Percentiles rank a stretch among this genome's conserved stretches.
Conservation (phyloP, 306 rosid genomes). For the Begonia masoniana region DNA sequence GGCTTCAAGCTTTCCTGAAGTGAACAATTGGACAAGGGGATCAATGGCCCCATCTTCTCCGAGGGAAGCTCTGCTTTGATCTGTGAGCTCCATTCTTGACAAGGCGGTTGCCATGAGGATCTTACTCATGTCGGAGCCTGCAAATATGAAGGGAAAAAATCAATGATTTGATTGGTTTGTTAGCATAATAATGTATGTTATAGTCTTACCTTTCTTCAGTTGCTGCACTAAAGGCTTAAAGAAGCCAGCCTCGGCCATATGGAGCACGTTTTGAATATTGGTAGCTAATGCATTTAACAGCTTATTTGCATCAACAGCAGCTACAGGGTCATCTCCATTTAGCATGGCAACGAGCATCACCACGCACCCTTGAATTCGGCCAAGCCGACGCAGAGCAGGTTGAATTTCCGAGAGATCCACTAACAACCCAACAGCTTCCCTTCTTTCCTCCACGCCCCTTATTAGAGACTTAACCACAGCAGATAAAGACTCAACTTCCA, state of each 20-base stretch:
- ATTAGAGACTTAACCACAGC: slow-evolving; percentile 57
- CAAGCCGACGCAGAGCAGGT: slow-evolving; percentile 51
- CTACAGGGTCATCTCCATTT: slow-evolving; percentile 57
- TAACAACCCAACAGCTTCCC: slow-evolving; percentile 69
- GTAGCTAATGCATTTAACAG: slow-evolving; percentile 56
- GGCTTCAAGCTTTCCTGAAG: slow-evolving; percentile 70
- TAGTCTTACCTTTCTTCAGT: slow-evolving; percentile 52
- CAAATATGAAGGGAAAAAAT: slow-evolving; percentile 1
- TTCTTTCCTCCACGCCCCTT: slow-evolving; percentile 67
- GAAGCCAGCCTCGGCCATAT: slow-evolving; percentile 95
- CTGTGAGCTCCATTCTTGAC: slow-evolving; percentile 72
- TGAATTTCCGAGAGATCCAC: slow-evolving; percentile 49
- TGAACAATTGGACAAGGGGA: slow-evolving; percentile 61
- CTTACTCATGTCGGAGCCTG: slow-evolving; percentile 93
- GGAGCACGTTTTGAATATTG: slow-evolving; percentile 77
- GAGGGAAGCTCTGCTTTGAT: slow-evolving; percentile 53
- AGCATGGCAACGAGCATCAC: slow-evolving; percentile 73
- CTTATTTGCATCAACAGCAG: slow-evolving; percentile 52
- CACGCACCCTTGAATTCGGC: slow-evolving; percentile 80
- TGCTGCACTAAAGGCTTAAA: slow-evolving; percentile 63
- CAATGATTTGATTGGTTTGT: too few relatives aligned
- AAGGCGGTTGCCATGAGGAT: slow-evolving; percentile 86
- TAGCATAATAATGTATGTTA: not conserved
- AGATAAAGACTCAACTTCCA: slow-evolving; percentile 44
- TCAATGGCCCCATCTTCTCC: slow-evolving; percentile 80